Percentiles rank a stretch among this genome's conserved stretches.
phyloP scores from a whole-genome alignment of 2,329 filamentous ascomycete species.

The Paecilomyces variotii region DNA sequence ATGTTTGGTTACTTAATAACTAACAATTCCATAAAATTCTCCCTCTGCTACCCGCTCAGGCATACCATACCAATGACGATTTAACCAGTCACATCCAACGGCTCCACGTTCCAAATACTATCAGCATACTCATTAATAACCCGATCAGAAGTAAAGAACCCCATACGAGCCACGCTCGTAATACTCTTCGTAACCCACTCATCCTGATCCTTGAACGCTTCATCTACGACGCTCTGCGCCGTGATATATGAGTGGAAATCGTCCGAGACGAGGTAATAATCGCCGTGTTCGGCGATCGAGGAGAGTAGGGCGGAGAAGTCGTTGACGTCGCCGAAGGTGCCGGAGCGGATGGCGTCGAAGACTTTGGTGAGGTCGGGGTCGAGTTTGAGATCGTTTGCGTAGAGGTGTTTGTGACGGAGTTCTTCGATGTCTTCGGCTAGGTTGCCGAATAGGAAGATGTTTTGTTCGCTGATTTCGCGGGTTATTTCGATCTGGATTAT shows the following conservation, averaged over 20 bases:
- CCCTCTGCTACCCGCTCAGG: background rate
- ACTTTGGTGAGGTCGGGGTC: constrained; percentile 72
- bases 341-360: constrained; percentile 71
- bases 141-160: constrained; percentile 90
- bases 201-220: constrained; percentile 85
- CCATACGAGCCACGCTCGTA: constrained; percentile 82
- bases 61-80: background rate
- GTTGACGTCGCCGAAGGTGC: constrained; percentile 69
- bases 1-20: too few species aligned
- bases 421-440: constrained; percentile 95
- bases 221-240: constrained; percentile 84
- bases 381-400: constrained; percentile 65
- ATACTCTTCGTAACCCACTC: constrained; percentile 91
- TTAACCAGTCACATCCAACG: constrained; percentile 46
- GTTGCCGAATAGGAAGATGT: constrained; percentile 98
- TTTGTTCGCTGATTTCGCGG: constrained; percentile 88
- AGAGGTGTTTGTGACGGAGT: constrained; percentile 81
- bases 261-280: constrained; percentile 96
- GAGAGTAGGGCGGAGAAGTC: constrained; percentile 77
- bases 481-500: constrained; percentile 80
- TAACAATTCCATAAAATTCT: too few species aligned
- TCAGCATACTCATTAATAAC: constrained; percentile 98
- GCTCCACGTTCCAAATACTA: constrained; percentile 94
- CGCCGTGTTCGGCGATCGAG: constrained; percentile 83
- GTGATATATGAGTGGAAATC: constrained; percentile 94